Evolutionary conservation across 2,329 filamentous ascomycete species (phyloP), one percentile per base, ranked within the genome.

Genomic region (Fusarium domesticum): DNA sequence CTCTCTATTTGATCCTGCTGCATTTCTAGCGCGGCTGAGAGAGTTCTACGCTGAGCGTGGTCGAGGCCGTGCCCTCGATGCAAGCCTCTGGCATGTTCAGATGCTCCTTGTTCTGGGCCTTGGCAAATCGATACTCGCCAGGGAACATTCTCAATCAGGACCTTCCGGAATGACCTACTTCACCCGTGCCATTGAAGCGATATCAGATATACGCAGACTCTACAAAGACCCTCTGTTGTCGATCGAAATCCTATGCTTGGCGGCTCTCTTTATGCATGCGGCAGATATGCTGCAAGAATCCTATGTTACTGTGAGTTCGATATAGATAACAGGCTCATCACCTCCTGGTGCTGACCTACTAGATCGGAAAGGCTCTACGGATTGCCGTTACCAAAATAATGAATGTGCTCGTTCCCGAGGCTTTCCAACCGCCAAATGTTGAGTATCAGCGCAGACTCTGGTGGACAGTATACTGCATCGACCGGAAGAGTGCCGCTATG

Each of bases 401-500:
- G 25, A 53, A 55, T 17, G 38, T 50, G 23, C 34, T 43, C n/a
- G 50, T 56, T 17, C 47, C 53, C 0, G 53, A 56, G 42, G 47
- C 39, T 2, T 18, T 51, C 25, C 50, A 39, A 19, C 49, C 50
- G 1, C 20, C 47, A 15, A 49, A 49, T 18, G 38, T 49, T 3
- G 47, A 51, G 41, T 49, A 56, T 30, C 45, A 43, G 35, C 48
- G 53, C 11, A 47, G 43, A 5, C 40, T 56, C 4, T 56, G 50
- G 53, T 56, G 53, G 53, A 49, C 50, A 8, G 45, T 54, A 4
- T 56, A 56, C 30, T 56, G 53, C 8, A 56, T 56, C 5, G 53
- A 56, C 10, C 47, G 53, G 6, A 56, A 56, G 17, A 53, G 47
- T 15, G 50, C 53, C 12, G 41, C 43, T 6, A 48, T 56, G 49